Evolutionary conservation across 2,329 filamentous ascomycete genomes (phyloP), one percentile per base, ranked within the genome.

Genomic region (Mycosphaerelloides madeirae): DNA sequence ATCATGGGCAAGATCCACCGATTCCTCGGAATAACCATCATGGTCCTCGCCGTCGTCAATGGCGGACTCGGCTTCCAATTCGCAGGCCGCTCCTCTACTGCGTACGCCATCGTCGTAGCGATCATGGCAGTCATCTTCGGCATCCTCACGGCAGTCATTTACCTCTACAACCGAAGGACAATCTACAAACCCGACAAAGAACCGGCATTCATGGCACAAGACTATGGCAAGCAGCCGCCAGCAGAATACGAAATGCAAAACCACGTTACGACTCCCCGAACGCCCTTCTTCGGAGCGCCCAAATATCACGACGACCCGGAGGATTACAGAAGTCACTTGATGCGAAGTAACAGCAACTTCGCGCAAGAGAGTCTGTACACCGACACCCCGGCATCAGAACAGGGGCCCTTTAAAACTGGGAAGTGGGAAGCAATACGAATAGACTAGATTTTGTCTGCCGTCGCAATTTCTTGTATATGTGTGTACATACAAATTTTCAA

Each of bases 1-100:
- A 39, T 48, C 13, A 68, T 79, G 28, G 71, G 75, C 41, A 73
- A 67, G 14, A 65, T 76, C 18, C 80, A 84, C 61, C 63, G 77
- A 15, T 79, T 78, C 73, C 64, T 80, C 3, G 80, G 80, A 2
- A 72, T 79, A 12, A 35, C 73, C 3, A 67, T 78, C 29, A 68
- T 83, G 15, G 58, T 73, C 8, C 55, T 80, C 3, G 80, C 77
- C 34, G 65, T 78, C 13, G 55, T 75, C 43, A 81, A 83, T 50
- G 76, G 70, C 16, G 79, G 80, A 50, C 62, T 81, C 4, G 80
- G 80, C 18, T 81, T 82, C 57, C 68, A 70, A 0, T 74, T 82
- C 41, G 78, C 79, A 2, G 64, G 73, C 12, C 74, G 75, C 41
- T 32, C 41, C 3, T 42, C 41, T 16, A 41, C 53, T 5, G 47